phyloP scores from a whole-genome alignment of 2,329 filamentous ascomycete species.

The Elsinoe necatrix region DNA sequence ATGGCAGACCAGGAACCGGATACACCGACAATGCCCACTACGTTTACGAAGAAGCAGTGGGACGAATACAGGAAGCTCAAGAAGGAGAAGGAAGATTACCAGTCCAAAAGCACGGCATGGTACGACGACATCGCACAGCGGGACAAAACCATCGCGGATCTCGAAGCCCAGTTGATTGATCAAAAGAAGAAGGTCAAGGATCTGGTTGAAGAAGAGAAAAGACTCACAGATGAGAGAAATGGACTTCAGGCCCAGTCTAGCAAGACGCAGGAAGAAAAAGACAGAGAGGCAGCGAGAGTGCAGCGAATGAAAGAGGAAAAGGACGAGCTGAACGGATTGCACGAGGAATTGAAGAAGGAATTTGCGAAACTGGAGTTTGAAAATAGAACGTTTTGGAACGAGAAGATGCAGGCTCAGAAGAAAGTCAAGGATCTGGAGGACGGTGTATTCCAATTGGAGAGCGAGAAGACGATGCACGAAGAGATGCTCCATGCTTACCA shows the following conservation, averaged over 20 bases:
- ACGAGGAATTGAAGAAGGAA: constrained; percentile 5
- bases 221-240: constrained; percentile 57
- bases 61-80: not conserved
- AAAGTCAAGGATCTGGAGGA: not conserved
- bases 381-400: not conserved
- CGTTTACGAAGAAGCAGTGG: not conserved
- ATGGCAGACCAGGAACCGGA: constrained; percentile 6
- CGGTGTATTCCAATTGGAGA: not conserved
- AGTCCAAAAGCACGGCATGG: constrained; percentile 63
- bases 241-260: constrained; percentile 60
- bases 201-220: constrained; percentile 15
- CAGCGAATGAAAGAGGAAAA: not conserved
- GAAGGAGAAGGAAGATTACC: constrained; percentile 45
- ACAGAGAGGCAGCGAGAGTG: constrained; percentile 12
- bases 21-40: not conserved
- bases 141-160: constrained; percentile 59
- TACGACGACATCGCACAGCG: constrained; percentile 67
- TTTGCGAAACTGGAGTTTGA: constrained; percentile 6
- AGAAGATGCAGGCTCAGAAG: not conserved
- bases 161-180: not conserved
- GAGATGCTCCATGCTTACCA: not conserved
- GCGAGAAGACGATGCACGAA: not conserved
- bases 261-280: constrained; percentile 19
- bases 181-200: not conserved
- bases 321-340: not conserved